Evolutionary conservation across 495 filamentous ascomycete genomes (phyloP), one percentile per base, ranked within the genome.

Genomic region (Penicillium goetzii): DNA sequence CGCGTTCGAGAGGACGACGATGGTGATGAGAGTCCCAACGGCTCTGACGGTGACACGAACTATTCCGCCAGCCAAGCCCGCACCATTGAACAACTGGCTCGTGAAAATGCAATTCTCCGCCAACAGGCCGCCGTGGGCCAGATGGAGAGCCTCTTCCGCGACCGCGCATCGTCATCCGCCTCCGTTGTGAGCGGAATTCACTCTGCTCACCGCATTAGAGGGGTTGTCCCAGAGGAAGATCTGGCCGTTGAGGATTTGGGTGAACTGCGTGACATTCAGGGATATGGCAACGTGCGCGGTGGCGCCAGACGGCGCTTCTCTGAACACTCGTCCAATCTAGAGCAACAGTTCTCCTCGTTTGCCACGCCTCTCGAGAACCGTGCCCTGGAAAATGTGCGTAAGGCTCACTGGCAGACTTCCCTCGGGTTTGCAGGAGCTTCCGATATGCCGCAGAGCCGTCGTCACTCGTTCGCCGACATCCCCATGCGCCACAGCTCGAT

Each of bases 381-480:
- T 63, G 89, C 89, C 49, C 72, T 93, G 14, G 91, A 92, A 45
- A 91, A 86, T 73, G 82, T 92, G 49, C 90, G 90, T 73, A 93
- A 90, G 71, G 88, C 86, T 17, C 87, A 90, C 62, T 99, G 95
- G 95, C 90, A 95, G 70, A 96, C 88, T 51, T 90, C 90, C 8
- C 86, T 92, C 23, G 90, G 90, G 0, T 97, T 96, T 70, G 88
- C 87, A 28, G 85, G 88, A 21, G 65, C 90, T 41, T 76, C 78
- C 21, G 90, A 94, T 56, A 79, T 88, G 19, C 86, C 91, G 32
- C 93, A 97, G 65, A 97, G 94, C 70, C 87, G 95, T 54, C 89
- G 95, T 4, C 95, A 99, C 76, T 98, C 95, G n/a, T 96, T 99
- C 73, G 94, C 93, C n/a, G 91, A 94, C 70, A 84, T 90, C 19